phyloP scores from a whole-genome alignment of 192 early-diverging fungal species.

The Phlyctochytrium planicorne region DNA sequence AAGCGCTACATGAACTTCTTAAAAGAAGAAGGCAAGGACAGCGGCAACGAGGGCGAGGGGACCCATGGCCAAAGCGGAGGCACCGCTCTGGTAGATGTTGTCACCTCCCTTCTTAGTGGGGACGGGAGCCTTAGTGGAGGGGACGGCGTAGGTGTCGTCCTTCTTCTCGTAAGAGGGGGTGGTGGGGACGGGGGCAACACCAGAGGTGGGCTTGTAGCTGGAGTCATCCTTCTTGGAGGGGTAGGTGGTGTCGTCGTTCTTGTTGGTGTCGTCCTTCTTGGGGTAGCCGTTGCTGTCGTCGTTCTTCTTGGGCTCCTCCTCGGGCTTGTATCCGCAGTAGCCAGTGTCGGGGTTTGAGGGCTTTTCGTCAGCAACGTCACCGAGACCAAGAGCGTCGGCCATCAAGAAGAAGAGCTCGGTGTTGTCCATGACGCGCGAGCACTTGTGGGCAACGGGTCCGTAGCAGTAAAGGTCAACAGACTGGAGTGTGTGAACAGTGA shows the following conservation, averaged over 20 bases:
- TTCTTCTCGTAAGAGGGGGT: background rate
- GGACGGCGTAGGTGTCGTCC: slow-evolving; percentile 1
- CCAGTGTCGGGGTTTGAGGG: background rate
- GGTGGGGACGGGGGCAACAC: background rate
- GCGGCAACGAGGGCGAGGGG: slow-evolving; percentile 1
- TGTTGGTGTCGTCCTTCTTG: background rate
- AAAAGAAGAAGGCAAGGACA: background rate
- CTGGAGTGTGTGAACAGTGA: slow-evolving; percentile 39
- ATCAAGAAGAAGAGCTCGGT: slow-evolving; percentile 45
- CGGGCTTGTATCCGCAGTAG: background rate
- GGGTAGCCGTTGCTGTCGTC: background rate
- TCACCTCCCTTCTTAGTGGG: background rate
- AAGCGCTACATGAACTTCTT: too few species aligned
- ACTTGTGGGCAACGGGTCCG: slow-evolving; percentile 22
- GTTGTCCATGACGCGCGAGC: slow-evolving; percentile 35
- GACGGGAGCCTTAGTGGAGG: background rate
- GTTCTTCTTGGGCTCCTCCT: background rate
- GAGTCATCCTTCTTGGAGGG: background rate
- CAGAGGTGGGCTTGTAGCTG: slow-evolving; percentile 1
- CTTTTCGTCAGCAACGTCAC: slow-evolving; percentile 13
- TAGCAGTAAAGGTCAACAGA: slow-evolving; percentile 43
- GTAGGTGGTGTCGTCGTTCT: background rate
- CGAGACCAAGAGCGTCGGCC: slow-evolving; percentile 37
- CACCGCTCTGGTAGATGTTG: background rate
- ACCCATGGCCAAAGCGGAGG: background rate